Evolutionary conservation across 2,329 filamentous ascomycete species (phyloP), one percentile per base, ranked within the genome.

Genomic region (Ramularia collo-cygni): DNA sequence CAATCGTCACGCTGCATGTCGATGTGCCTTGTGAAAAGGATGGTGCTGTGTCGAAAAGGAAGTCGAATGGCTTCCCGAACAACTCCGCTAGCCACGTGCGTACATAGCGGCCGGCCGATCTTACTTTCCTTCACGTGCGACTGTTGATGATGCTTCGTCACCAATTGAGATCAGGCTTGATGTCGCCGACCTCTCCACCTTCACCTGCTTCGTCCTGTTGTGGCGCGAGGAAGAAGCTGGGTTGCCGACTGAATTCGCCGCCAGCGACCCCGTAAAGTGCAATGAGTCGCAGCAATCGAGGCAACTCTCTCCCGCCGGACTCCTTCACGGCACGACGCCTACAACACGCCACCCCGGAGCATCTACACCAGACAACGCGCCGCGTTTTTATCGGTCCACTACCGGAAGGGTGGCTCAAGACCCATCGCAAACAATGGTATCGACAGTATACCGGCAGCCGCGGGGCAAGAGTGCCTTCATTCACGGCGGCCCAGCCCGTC

Each of bases 351-450:
- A 76, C 74, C 30, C 69, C 76, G 16, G 69, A 75, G 43, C 78
- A 82, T 54, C 61, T 82, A 28, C 71, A 81, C 60, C 63, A 77
- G 50, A 81, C 78, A 5, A 75, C 70, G 37, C 69, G 74, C 39
- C 73, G 78, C 39, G 74, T 73, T 61, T 82, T 82, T 61, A 77
- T 82, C 43, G 78, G 78, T 1, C 78, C 78, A 26, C 76, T 81
- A 26, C 78, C 78, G 31, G 74, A 77, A 51, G 76, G 75, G 41
- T 82, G 78, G 78, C 66, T 81, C 38, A 75, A 74, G 51, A 75
- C 71, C 44, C 74, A 81, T 57, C 68, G 76, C 37, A 77, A 77
- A 52, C 70, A 75, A 42, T 81, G 78, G 78, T 81, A 79, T 60
- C 74, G 66, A 50, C 62, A 67, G 52, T 67, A 71, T 48, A 56